Evolutionary conservation across 2,329 filamentous ascomycete species (phyloP).

Genomic region (Bipolaris zeicola): DNA sequence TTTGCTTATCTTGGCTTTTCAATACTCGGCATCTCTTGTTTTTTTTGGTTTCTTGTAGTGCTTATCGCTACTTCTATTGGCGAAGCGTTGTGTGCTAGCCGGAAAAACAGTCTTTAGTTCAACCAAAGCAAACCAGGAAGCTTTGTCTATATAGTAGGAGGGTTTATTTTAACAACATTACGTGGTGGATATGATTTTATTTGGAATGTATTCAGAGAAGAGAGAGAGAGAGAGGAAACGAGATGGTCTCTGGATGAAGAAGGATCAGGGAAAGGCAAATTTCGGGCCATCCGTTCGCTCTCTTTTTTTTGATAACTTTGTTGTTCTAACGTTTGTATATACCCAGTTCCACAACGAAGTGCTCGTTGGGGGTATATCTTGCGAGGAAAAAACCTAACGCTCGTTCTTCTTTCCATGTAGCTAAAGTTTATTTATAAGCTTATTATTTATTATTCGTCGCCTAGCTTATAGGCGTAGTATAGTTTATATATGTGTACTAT

Average conservation of each 20-base stretch:
- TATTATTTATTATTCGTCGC: too few relatives aligned
- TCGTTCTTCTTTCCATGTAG: background rate
- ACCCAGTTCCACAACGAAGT: slow-evolving; percentile 17
- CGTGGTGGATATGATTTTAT: background rate
- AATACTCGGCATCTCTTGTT: background rate
- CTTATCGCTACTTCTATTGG: background rate
- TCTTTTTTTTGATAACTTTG: background rate
- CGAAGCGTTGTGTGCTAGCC: background rate
- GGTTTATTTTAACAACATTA: background rate
- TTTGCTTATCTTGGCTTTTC: background rate
- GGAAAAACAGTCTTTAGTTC: background rate
- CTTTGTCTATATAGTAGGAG: slow-evolving; percentile 7
- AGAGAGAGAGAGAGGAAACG: background rate
- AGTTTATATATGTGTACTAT: too few relatives aligned
- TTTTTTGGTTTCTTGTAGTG: background rate
- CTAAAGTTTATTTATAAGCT: too few relatives aligned
- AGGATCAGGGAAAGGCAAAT: background rate
- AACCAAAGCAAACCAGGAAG: background rate
- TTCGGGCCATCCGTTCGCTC: background rate
- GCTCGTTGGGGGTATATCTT: slow-evolving; percentile 10
- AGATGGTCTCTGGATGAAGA: background rate
- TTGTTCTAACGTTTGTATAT: slow-evolving; percentile 3
- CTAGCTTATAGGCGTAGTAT: too few relatives aligned
- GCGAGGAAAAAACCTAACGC: background rate
- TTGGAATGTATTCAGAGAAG: too few relatives aligned